Percentiles rank a stretch among this genome's conserved stretches.
Conservation (phyloP, 495 filamentous ascomycete genomes). For the Hypoxylon subgilvum region DNA sequence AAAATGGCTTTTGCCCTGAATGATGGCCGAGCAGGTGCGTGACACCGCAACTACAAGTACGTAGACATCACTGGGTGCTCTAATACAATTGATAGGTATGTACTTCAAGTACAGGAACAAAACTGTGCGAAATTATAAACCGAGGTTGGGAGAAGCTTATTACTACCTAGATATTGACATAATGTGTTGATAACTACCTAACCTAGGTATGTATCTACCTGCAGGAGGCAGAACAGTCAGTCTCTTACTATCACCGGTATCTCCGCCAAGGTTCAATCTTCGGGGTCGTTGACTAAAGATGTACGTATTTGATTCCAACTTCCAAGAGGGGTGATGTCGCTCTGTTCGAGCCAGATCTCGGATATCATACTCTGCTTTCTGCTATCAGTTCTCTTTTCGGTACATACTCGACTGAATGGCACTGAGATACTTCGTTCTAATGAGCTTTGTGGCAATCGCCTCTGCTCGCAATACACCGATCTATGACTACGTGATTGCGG, state of each 20-base stretch:
- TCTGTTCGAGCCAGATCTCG: neutral
- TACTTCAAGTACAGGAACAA: too few species aligned
- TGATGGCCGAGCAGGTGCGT: too few species aligned
- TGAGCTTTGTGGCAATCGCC: neutral
- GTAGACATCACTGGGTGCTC: too few species aligned
- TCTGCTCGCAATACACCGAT: neutral
- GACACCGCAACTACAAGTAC: too few species aligned
- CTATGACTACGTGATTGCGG: conserved; percentile 4
- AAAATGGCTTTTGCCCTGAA: too few species aligned
- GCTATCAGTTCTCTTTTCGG: neutral
- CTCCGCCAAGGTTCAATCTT: neutral
- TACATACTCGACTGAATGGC: neutral
- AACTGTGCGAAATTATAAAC: too few species aligned
- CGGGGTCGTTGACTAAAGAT: neutral
- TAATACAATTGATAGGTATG: too few species aligned
- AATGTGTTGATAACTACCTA: too few species aligned
- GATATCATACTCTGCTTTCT: neutral
- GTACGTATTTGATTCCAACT: neutral
- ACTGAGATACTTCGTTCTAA: neutral
- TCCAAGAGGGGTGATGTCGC: neutral
- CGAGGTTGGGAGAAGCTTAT: too few species aligned
- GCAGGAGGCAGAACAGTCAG: too few species aligned
- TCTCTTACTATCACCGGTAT: neutral
- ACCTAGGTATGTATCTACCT: too few species aligned
- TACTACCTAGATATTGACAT: too few species aligned